Evolutionary conservation across 768 basidiomycete genomes (phyloP).

Genomic region (Serendipita indica): DNA sequence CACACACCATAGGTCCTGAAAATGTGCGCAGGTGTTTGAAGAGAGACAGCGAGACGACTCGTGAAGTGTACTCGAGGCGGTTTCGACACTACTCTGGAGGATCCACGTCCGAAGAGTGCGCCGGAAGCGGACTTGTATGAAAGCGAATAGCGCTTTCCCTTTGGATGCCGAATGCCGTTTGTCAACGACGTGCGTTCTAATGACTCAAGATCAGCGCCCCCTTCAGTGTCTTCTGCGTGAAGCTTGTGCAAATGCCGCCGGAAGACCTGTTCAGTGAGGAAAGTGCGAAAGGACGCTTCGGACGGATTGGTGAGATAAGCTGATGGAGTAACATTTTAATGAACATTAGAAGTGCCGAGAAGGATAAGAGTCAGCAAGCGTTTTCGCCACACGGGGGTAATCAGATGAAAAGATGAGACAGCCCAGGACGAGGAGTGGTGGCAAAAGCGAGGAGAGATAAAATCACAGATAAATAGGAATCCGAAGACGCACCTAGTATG

Average conservation of each 20-base stretch:
- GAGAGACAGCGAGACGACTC: slow-evolving; percentile 80
- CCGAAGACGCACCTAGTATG: slow-evolving; percentile 48
- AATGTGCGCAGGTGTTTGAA: slow-evolving; percentile 81
- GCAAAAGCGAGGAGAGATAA: slow-evolving; percentile 3
- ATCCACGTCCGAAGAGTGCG: too few relatives aligned
- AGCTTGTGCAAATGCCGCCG: slow-evolving; percentile 82
- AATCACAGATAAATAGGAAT: slow-evolving; percentile 13
- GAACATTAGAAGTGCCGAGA: slow-evolving; percentile 11
- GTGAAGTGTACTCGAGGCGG: slow-evolving; percentile 62
- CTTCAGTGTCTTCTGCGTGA: slow-evolving; percentile 48
- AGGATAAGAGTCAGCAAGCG: slow-evolving; percentile 13
- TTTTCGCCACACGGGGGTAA: slow-evolving; percentile 13
- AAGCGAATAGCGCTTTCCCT: neutral
- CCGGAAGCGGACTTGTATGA: neutral
- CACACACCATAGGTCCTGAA: slow-evolving; percentile 79
- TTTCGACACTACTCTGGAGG: slow-evolving; percentile 18
- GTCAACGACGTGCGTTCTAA: slow-evolving; percentile 14
- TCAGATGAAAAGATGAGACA: neutral
- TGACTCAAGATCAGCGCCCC: slow-evolving; percentile 24
- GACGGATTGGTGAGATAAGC: slow-evolving; percentile 92
- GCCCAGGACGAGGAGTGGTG: neutral
- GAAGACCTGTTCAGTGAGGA: slow-evolving; percentile 95
- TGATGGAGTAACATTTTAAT: slow-evolving; percentile 26
- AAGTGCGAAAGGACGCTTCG: slow-evolving; percentile 84
- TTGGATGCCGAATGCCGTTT: slow-evolving; percentile 9